These are phyloP conservation scores for Phylloboletellus chloephorus DNA, from an alignment of 1,284 basidiomycete species.

Conservation along the genomic window DNA sequence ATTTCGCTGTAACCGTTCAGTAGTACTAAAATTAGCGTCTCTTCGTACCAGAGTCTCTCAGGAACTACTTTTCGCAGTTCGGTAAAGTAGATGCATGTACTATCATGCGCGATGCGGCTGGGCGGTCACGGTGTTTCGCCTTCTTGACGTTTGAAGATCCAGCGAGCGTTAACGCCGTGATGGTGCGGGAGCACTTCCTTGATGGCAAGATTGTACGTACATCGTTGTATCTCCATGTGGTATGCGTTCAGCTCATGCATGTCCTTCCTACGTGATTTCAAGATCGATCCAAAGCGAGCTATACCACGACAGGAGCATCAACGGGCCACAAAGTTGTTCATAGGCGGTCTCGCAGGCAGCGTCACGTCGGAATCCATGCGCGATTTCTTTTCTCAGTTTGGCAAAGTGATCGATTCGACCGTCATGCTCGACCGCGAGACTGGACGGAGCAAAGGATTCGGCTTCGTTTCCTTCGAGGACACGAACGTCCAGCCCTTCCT, in stretches of 20 bases:
- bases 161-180: slow-evolving; percentile 83
- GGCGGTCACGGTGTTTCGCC: slow-evolving; percentile 89
- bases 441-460: slow-evolving; percentile 93
- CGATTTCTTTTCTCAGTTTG: slow-evolving; percentile 86
- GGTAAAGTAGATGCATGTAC: slow-evolving; percentile 89
- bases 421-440: slow-evolving; percentile 99
- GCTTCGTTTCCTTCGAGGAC: slow-evolving; percentile 95
- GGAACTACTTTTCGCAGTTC: slow-evolving; percentile 84
- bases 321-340: slow-evolving; percentile 89
- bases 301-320: slow-evolving; percentile 95
- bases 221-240: slow-evolving; percentile 21
- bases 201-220: slow-evolving; percentile 87
- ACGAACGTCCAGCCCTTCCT: slow-evolving; percentile 82
- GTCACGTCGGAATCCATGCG: slow-evolving; percentile 94
- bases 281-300: slow-evolving; percentile 99
- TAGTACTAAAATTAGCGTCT: slow-evolving; percentile 38
- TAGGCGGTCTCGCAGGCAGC: slow-evolving; percentile 87
- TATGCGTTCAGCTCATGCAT: slow-evolving; percentile 22
- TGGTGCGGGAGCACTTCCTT: slow-evolving; percentile 83
- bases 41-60: slow-evolving; percentile 62
- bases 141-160: slow-evolving; percentile 90
- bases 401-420: slow-evolving; percentile 92
- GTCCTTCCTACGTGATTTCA: slow-evolving; percentile 11
- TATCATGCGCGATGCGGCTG: slow-evolving; percentile 91
- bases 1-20: slow-evolving; percentile 28